Evolutionary conservation across 116 monocot genomes (phyloP).

Genomic region (Trichopus zeylanicus): DNA sequence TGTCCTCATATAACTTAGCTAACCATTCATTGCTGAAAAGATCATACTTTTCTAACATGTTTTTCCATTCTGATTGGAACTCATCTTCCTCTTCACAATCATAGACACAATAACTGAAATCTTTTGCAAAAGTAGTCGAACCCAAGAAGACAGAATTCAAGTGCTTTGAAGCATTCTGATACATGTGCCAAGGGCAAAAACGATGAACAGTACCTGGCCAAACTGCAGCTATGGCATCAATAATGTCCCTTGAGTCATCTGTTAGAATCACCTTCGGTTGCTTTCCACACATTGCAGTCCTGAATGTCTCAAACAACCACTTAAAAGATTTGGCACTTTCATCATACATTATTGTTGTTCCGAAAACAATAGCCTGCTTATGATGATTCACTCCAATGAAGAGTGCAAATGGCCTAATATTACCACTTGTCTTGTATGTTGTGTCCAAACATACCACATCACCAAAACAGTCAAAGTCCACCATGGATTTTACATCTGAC

Average conservation of each 20-base stretch:
- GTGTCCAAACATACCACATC: conserved; percentile 14
- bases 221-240: conserved; percentile 2
- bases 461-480: conserved; percentile 8
- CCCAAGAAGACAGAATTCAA: conserved; percentile 5
- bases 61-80: conserved; percentile 4
- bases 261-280: conserved; percentile 4
- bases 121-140: conserved; percentile 5
- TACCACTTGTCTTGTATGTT: neutral
- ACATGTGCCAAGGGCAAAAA: conserved; percentile 7
- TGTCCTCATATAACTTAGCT: conserved; percentile 4
- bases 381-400: conserved; percentile 14
- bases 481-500: conserved; percentile 11
- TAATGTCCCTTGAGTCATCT: neutral
- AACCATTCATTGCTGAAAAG: conserved; percentile 7
- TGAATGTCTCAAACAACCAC: conserved; percentile 12
- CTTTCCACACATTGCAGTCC: conserved; percentile 3
- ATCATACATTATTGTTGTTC: conserved; percentile 2
- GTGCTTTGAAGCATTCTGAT: conserved; percentile 2
- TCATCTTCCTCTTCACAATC: conserved; percentile 4
- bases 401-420: conserved; percentile 6
- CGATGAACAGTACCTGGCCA: conserved; percentile 6
- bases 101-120: conserved; percentile 8
- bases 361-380: conserved; percentile 5
- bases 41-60: conserved; percentile 6
- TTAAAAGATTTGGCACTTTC: conserved; percentile 4